Evolutionary conservation across 2,329 filamentous ascomycete genomes (phyloP).

Genomic region (Cladophialophora psammophila): DNA sequence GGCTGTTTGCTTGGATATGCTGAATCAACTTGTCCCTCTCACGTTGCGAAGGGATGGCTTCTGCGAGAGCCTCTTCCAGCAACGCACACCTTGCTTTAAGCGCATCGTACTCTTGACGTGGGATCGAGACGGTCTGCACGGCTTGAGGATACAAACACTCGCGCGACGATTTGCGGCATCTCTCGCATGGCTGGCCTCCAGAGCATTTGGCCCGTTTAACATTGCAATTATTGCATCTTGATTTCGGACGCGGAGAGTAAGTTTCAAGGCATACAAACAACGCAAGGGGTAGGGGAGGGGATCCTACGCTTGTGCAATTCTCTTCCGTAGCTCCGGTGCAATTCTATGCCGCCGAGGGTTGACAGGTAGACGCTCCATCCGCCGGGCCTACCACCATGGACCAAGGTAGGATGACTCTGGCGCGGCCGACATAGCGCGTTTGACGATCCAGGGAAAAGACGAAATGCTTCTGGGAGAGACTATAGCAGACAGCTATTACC

Average conservation of each 20-base stretch:
- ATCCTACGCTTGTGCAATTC: constrained; percentile 29
- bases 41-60: constrained; percentile 26
- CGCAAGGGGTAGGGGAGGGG: not conserved
- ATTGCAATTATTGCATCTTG: constrained; percentile 63
- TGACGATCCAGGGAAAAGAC: not conserved
- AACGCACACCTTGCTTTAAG: constrained; percentile 50
- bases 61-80: constrained; percentile 47
- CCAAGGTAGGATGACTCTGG: too few relatives aligned
- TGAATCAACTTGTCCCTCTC: constrained; percentile 29
- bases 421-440: constrained; percentile 1
- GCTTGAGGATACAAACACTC: constrained; percentile 59
- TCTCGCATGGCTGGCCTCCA: constrained; percentile 57
- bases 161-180: constrained; percentile 54
- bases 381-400: not conserved
- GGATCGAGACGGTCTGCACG: constrained; percentile 55
- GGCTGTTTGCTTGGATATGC: constrained; percentile 12
- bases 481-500: not conserved
- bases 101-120: constrained; percentile 53
- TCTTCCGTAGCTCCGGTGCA: constrained; percentile 25
- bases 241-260: not conserved
- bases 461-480: too few relatives aligned
- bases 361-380: constrained; percentile 28
- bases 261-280: constrained; percentile 1
- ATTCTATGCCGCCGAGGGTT: constrained; percentile 28
- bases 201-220: constrained; percentile 62